Evolutionary conservation across 352 stramenopile species (phyloP), one percentile per base, ranked within the genome.

Genomic region (Phytophthora macrochlamydospora): DNA sequence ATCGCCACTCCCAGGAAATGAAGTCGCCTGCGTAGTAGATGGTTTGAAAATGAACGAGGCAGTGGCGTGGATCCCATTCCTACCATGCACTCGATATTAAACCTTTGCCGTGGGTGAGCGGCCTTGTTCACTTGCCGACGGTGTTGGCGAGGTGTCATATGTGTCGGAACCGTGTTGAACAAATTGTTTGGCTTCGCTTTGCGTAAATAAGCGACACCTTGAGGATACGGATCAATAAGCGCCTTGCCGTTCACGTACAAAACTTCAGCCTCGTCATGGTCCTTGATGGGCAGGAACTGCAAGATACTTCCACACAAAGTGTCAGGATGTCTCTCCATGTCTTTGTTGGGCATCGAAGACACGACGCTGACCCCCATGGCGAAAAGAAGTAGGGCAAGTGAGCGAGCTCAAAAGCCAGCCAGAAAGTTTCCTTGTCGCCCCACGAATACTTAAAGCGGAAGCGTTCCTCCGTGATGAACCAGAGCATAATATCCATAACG

Each of bases 391-490:
- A 84, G 6, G 66, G 59, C 32, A 53, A 28, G 28, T 73, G 69
- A 2, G 57, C 62, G 37, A 84, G 18, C 46, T 81, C 76, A 46
- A 72, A 84, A 2, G 69, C 57, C 11, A 84, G 40, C 76, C 76
- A 84, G 35, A 84, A 81, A 2, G 69, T 73, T 42, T 84, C 73
- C 44, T 81, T 81, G 52, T 84, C 76, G 9, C 73, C 71, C 56
- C 56, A 81, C 14, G 69, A 81, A 40, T 68, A 81, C 30, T 70
- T 67, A 33, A 75, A 71, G 4, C 60, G 65, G 28, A 77, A 71
- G 9, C 69, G 69, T 24, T 76, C 62, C 24, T 79, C 40, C 0
- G 61, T 76, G 33, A 81, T 68, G 40, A 83, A 67, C 52, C 59
- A 75, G 28, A 73, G 61, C 14, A 80, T 62, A 18, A 80, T 64